Base-by-base conservation (phyloP, 2,329 filamentous ascomycete genomes). In the Alternaria postmessia region DNA sequence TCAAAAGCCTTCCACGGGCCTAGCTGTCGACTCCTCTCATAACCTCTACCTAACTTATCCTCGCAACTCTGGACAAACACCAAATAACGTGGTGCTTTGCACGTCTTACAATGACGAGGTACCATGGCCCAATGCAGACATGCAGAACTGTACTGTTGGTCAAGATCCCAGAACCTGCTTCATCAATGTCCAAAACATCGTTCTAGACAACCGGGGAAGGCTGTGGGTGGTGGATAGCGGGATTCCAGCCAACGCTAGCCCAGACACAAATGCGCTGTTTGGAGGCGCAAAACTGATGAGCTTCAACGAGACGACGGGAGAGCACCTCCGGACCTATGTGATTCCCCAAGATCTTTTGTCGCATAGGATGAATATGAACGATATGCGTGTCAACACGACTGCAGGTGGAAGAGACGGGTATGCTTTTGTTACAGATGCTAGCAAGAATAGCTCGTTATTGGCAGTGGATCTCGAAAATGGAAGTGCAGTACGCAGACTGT, bases 151-250 rank as follows among this genome's bases (percentile, higher is more conserved):
- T 59, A 75, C 75, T 0, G 30, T 65, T 0, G 71, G 67, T 6
- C 79, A 81, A 58, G 75, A 81, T 53, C 73, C 71, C 14, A 75
- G 76, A 43, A 78, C 76, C 5, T 82, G 80, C 70, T 82, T 82
- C 69, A 75, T 81, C 69, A 82, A 82, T 53, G 78, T 81, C 4
- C 80, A 81, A 63, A 82, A 81, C 48, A 72, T 81, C n/a, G 76
- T 82, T 7, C 71, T 80, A 11, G 80, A 81, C 57, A 72, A 75
- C 6, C 58, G 73, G 9, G 73, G 75, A 20, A 75, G 77, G 41
- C 67, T 82, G 11, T 82, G 79, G 79, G 68, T 81, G 6, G 72
- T 82, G 14, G 80, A 82, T 61, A 79, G 69, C 32, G 80, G 80
- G 2, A 80, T 81, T 43, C 71, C 72, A 11, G 72, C 73, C 32